Conservation (phyloP, 129 eudicot genomes). For the Helichrysum umbraculigerum region DNA sequence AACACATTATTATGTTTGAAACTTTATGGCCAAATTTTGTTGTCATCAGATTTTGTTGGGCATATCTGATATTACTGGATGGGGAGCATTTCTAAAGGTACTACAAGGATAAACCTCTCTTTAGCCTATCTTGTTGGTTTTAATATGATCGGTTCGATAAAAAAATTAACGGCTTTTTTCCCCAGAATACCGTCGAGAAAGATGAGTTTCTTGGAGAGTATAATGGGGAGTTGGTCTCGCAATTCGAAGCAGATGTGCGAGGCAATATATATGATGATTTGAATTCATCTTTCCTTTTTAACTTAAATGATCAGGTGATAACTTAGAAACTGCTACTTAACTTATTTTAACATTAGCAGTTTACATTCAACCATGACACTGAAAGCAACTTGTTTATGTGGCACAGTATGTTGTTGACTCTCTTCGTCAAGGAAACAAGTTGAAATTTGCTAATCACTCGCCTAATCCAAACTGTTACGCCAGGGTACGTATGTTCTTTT, state of each 20-base stretch:
- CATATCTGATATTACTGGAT: constrained; percentile 79
- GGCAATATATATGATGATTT: constrained; percentile 72
- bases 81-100: constrained; percentile 95
- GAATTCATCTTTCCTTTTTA: constrained; percentile 78
- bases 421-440: constrained; percentile 70
- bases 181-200: constrained; percentile 60
- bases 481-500: constrained; percentile 38
- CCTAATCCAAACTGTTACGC: constrained; percentile 82
- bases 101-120: not conserved
- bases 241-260: constrained; percentile 84
- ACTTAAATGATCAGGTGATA: constrained; percentile 79
- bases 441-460: constrained; percentile 89
- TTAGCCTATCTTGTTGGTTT: not conserved
- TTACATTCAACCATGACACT: not conserved
- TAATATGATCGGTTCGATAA: not conserved
- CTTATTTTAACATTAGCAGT: not conserved
- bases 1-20: not conserved
- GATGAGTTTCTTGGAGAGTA: constrained; percentile 91
- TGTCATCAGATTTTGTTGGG: constrained; percentile 59
- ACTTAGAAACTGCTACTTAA: not conserved
- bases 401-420: constrained; percentile 87
- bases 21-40: not conserved
- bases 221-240: constrained; percentile 86
- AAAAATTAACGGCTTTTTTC: not conserved
- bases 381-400: constrained; percentile 6